Percentiles rank a stretch among this genome's conserved stretches.
phyloP scores from a whole-genome alignment of 495 filamentous ascomycete species.

The Tuber melanosporum region DNA sequence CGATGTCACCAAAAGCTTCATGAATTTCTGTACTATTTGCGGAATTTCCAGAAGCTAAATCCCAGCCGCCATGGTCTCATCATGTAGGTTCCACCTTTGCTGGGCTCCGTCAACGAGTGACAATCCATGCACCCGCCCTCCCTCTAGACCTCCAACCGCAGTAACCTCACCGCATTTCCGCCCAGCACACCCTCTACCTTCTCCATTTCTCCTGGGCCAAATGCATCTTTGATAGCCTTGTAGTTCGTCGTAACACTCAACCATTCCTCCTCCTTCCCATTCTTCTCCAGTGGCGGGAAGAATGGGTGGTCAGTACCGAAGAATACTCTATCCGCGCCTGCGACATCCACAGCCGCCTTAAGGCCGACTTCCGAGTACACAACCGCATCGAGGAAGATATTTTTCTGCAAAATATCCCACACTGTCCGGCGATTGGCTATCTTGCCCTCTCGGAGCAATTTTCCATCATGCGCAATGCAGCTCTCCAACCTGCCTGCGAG shows the following conservation, averaged over 20 bases:
- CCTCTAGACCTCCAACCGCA: conserved; percentile 47
- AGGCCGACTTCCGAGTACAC: conserved; percentile 69
- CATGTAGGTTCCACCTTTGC: background rate
- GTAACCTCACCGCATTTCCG: conserved; percentile 60
- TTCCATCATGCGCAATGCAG: conserved; percentile 75
- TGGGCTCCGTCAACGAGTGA: background rate
- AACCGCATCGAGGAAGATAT: conserved; percentile 86
- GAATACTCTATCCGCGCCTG: conserved; percentile 60
- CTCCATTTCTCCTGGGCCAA: conserved; percentile 49
- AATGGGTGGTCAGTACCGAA: conserved; percentile 95
- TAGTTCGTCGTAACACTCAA: conserved; percentile 75
- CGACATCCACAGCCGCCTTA: conserved; percentile 62
- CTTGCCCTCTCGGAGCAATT: conserved; percentile 49
- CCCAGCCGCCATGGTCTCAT: background rate
- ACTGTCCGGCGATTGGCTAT: conserved; percentile 51
- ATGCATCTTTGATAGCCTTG: conserved; percentile 57
- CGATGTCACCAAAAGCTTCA: background rate
- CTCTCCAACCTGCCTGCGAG: conserved; percentile 83
- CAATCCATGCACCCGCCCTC: background rate
- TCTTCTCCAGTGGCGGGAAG: conserved; percentile 70
- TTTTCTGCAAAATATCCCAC: conserved; percentile 77
- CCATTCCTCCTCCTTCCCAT: conserved; percentile 59
- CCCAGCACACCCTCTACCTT: conserved; percentile 55
- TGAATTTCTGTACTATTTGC: background rate
- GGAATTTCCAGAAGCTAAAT: background rate